Base-by-base conservation (phyloP, 495 filamentous ascomycete species). In the Chaetomium tenue region DNA sequence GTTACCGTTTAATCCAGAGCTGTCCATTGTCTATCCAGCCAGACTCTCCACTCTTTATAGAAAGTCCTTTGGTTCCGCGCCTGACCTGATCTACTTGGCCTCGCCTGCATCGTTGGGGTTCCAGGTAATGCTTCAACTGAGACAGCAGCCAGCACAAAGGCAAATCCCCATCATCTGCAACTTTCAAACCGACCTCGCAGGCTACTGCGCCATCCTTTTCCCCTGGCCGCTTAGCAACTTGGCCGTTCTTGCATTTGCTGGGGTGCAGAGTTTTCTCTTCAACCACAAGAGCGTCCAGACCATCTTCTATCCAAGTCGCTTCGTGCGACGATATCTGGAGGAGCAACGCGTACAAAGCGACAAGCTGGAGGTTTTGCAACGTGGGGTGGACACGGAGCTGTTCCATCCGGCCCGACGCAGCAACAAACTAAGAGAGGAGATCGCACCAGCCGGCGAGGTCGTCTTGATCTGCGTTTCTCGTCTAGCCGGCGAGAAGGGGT, bases 171-270 rank as follows among this genome's bases (percentile, higher is more conserved):
- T 58, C 37, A 13, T 58, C 55, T 25, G 22, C 39, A 58, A 58
- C 39, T 58, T 58, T 23, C 55, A 58, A 13, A 58, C 55, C 55
- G 55, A 58, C 55, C 55, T 58, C 22, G 55, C 55, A 2, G 55
- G 37, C 15, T 58, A 58, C 23, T 58, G 55, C 55, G 39, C 55
- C 22, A 58, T 58, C 55, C 55, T 58, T 39, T 58, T 58, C 39
- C 55, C 55, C 11, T 5, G 11, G 13, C 55, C 55, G 13, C 26
- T 58, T 23, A 58, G 39, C 55, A 58, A 5, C 22, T 9, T 58
- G 5, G 55, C 55, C 5, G 55, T 58, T 4, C 11, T 18, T 22
- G 55, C 55, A 12, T 26, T 58, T 22, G 55, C 55, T n/a, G 3
- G 2, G 4, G 55, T 58, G 16, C 55, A 58, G 23, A 28, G 55